Base-by-base conservation (phyloP, 192 early-diverging fungal species). In the Coemansia sp. region DNA sequence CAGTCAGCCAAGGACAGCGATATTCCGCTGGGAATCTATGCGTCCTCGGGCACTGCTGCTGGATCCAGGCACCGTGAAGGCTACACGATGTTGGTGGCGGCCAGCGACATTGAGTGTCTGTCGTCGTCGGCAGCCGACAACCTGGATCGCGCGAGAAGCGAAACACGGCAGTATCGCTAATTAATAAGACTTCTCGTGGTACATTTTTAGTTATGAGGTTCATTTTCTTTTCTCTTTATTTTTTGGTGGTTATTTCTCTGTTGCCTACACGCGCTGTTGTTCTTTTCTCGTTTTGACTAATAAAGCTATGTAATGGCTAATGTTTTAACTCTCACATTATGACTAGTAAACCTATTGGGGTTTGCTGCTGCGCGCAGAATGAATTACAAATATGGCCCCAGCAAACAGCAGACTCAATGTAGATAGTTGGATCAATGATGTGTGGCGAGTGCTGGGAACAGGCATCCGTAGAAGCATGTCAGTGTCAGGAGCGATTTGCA, bases 1-100 rank as follows among this genome's bases (percentile, higher is more conserved):
- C 52, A 70, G 60, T 44, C 62, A 0, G 54, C 79, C 37, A 51
- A 55, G 28, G 73, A 68, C 14, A 42, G 50, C 52, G 65, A 82
- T 28, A n/a, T 82, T 15, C 79, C 79, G 14, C 40, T 73, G 10
- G 79, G 79, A 11, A 82, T 82, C 15, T 76, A 82, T 42, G 66
- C 74, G 8, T 62, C 79, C 7, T 65, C 70, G 19, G 79, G 79
- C 4, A 56, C 53, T 12, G 59, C 62, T 5, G 79, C 74, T 19
- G 63, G 65, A 50, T 22, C 48, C 23, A 72, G 60, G 48, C 12
- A 59, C 49, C 62, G 69, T 19, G 66, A 68, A 19, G 74, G 79
- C 3, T 82, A 76, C 46, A 72, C 70, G 4, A 11, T 82, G 50
- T 54, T 82, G 17, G 79, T 82, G n/a, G 79, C 79, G 38, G 79